Base-by-base conservation (phyloP, 2,329 filamentous ascomycete genomes). In the Pleurostoma richardsiae region DNA sequence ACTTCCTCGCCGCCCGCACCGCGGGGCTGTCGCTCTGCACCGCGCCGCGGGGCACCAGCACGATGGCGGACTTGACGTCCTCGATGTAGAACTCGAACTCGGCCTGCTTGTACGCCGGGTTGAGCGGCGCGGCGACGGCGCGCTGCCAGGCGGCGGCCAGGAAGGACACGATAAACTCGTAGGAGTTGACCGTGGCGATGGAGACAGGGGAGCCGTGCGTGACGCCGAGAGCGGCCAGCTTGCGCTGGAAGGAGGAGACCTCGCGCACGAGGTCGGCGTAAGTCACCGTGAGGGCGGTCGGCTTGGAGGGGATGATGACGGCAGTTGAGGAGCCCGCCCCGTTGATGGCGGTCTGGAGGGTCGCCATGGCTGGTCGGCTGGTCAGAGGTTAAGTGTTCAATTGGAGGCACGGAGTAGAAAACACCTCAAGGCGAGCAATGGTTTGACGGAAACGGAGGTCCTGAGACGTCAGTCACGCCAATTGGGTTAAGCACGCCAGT, bases 31-130 rank as follows among this genome's bases (percentile, higher is more conserved):
- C 73, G 55, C 82, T 76, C 8, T 74, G 72, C 57, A 82, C 87
- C 10, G 84, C 80, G 11, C 87, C 88, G 55, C 74, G 75, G 10
- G 89, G 88, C 7, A 95, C 85, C 33, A 95, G 73, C 30, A 90
- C 80, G 49, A 95, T 72, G 31, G 85, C 85, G 4, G 89, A 92
- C 61, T 84, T 88, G 56, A 95, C 75, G 62, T 95, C 89, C 54
- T 90, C 85, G 59, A 95, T 92, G 67, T 94, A 95, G 68, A 95
- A 95, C 64, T 94, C 89, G 63, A 92, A 94, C 66, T 95, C 89
- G 48, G 84, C 84, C 67, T 94, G 88, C 71, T 91, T 95, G 73
- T 95, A 95, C 40, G 84, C 85, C 39, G 89, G 83, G 66, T 95
- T 95, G 54, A 95, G 72, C n/a, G 89, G 90, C 3, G 90, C 90